Base-by-base conservation (phyloP, 1,139 yeast species). In the Meyerozyma elateridarum region DNA sequence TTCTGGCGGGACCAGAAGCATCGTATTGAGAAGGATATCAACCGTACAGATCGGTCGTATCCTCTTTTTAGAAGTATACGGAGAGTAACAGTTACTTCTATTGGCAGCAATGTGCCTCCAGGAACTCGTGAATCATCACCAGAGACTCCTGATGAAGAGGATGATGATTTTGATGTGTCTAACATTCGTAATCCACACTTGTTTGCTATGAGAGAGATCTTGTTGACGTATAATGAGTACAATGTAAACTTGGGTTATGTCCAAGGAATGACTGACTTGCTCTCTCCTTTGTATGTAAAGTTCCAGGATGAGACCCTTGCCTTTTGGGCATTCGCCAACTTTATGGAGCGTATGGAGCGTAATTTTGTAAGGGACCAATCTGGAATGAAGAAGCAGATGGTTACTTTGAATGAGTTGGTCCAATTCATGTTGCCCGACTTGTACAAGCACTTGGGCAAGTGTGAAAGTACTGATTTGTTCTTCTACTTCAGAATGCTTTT, bases 311-410 rank as follows among this genome's bases (percentile, higher is more conserved):
- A 89, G 46, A 66, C 80, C 0, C 51, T 87, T 20, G 69, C 95
- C 3, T 91, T 91, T 54, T 88, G 96, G 94, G 82, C 91, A 12
- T 91, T 91, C 61, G 69, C 77, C 13, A 76, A 79, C 30, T 85
- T 87, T 46, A 91, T 93, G 98, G 88, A 85, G 31, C 67, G 94
- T 36, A 88, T 91, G 97, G 96, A 91, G 54, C 70, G 97, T 36
- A 93, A 91, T 56, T 91, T 89, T 54, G 64, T 89, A 20, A 73
- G 95, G 34, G 96, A 88, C 52, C 95, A 89, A 55, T 73, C 85
- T 26, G 98, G 98, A 0, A 91, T 91, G 84, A 81, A 87, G 46
- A 75, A 75, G 33, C 98, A 91, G 58, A 79, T 93, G 82, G 60
- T 76, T 17, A 77, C 93, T 0, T 65, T 91, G 40, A 87, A 85